phyloP scores from a whole-genome alignment of 371 early-diverging fungal species.

The Mucor plumbeus region DNA sequence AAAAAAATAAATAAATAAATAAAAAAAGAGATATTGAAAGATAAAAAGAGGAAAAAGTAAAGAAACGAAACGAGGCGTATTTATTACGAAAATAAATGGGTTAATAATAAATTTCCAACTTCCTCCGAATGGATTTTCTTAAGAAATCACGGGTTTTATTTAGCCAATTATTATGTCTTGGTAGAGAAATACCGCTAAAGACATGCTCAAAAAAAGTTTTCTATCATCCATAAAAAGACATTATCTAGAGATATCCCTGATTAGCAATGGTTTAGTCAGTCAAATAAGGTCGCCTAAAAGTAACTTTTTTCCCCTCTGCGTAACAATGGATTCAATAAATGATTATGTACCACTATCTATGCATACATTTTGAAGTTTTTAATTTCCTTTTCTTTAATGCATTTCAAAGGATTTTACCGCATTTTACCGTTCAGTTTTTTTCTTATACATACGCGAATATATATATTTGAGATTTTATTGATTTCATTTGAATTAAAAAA shows the following conservation, averaged over 20 bases:
- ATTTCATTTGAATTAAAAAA: neutral
- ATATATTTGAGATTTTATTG: neutral
- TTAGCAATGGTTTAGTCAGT: neutral
- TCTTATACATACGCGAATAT: no score
- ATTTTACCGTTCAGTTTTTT: neutral
- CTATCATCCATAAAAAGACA: neutral
- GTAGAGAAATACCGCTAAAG: neutral
- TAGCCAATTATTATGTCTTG: neutral
- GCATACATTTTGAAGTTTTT: neutral
- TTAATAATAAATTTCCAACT: neutral
- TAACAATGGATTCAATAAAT: neutral
- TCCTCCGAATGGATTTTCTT: slow-evolving; percentile 5
- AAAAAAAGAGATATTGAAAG: slow-evolving; percentile 13
- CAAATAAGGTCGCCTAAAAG: neutral
- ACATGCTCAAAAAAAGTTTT: neutral
- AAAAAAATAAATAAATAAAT: neutral
- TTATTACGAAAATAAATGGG: neutral
- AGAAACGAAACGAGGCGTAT: slow-evolving; percentile 5
- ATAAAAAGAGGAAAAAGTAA: slow-evolving; percentile 3
- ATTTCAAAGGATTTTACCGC: neutral
- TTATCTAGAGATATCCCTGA: neutral
- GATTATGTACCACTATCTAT: neutral
- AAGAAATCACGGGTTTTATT: neutral
- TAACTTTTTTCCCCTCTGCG: neutral
- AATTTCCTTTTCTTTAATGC: no score